Conservation (phyloP, 768 basidiomycete genomes). For the Leccinellum luteum region DNA sequence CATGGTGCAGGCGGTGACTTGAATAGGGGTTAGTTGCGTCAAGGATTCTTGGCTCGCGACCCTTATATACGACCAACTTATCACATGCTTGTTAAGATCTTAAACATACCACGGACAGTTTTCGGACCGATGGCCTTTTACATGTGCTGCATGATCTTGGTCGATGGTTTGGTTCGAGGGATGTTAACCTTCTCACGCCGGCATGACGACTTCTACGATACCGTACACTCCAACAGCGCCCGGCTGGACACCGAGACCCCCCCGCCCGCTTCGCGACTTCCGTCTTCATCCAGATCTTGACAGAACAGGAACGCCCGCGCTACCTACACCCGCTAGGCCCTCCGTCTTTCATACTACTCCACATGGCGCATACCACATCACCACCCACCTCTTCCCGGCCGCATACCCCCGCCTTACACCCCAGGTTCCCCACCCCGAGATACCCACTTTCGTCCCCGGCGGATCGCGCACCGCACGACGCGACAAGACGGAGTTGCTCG, state of each 20-base stretch:
- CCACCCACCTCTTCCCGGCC: slow-evolving; percentile 31
- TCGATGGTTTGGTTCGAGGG: too few relatives aligned
- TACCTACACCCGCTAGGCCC: slow-evolving; percentile 23
- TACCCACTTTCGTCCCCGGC: slow-evolving; percentile 12
- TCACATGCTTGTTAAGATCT: too few relatives aligned
- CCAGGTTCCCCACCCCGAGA: slow-evolving; percentile 20
- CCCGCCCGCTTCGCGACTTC: slow-evolving; percentile 21
- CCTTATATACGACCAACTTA: too few relatives aligned
- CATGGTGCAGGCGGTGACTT: too few relatives aligned
- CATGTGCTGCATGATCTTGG: too few relatives aligned
- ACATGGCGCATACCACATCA: slow-evolving; percentile 21
- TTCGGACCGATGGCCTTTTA: too few relatives aligned
- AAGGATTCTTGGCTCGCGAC: too few relatives aligned
- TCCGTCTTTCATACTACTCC: slow-evolving; percentile 18
- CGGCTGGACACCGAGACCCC: slow-evolving; percentile 19
- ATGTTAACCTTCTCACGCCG: background rate
- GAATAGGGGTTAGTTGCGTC: too few relatives aligned
- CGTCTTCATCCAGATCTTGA: slow-evolving; percentile 11
- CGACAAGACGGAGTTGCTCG: slow-evolving; percentile 7
- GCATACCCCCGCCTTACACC: slow-evolving; percentile 26
- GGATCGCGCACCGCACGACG: slow-evolving; percentile 9
- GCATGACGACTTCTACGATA: slow-evolving; percentile 12
- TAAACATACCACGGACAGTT: too few relatives aligned
- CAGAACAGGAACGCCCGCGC: slow-evolving; percentile 3
- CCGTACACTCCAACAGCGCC: slow-evolving; percentile 16